phyloP scores from a whole-genome alignment of 2,329 filamentous ascomycete species.

The Claviceps pazoutovae region DNA sequence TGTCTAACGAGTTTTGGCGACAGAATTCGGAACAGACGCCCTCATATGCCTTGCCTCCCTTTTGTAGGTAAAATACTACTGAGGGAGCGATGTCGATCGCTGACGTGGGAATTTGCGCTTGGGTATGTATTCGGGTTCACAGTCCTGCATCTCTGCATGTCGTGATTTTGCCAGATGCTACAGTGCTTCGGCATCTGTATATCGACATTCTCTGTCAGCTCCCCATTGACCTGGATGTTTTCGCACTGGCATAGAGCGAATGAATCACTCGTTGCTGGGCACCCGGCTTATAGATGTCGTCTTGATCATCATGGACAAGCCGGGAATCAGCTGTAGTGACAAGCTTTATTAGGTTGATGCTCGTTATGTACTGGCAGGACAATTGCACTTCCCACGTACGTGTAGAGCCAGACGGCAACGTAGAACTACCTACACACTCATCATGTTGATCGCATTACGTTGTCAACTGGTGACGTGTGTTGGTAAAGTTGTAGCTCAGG shows the following conservation, averaged over 20 bases:
- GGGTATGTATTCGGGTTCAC: too few species aligned
- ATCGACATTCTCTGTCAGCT: conserved; percentile 36
- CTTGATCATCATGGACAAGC: conserved; percentile 36
- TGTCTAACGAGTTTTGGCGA: background rate
- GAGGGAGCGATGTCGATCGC: background rate
- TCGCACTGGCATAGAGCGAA: conserved; percentile 41
- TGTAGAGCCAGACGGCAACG: too few species aligned
- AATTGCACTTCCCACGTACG: too few species aligned
- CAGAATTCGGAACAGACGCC: background rate
- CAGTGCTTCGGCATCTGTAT: conserved; percentile 18
- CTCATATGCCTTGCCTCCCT: background rate
- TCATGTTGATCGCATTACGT: too few species aligned
- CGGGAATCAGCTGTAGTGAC: conserved; percentile 48
- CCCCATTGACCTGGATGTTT: conserved; percentile 37
- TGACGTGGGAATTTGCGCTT: background rate
- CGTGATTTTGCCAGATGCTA: conserved; percentile 20
- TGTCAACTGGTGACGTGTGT: too few species aligned
- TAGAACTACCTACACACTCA: too few species aligned
- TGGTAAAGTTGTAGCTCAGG: too few species aligned
- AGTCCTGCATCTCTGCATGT: background rate
- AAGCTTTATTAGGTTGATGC: conserved; percentile 14
- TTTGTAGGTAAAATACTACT: background rate
- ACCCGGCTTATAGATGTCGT: conserved; percentile 41
- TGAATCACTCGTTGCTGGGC: conserved; percentile 38
- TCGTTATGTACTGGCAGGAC: too few species aligned